phyloP scores from a whole-genome alignment of 176 grass and related monocot species.

The Cenchrus americanus region DNA sequence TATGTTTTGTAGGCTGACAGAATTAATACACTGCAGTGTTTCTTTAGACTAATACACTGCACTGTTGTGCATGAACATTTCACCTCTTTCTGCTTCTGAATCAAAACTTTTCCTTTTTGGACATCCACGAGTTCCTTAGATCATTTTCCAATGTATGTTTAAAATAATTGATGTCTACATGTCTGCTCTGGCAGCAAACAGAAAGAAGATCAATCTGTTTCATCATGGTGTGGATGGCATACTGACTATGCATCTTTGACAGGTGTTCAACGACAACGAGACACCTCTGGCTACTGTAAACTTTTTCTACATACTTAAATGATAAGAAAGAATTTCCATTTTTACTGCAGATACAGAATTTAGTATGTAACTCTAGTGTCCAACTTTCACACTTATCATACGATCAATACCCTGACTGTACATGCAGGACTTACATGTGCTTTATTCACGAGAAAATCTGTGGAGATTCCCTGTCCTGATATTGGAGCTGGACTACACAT shows the following conservation, averaged over 20 bases:
- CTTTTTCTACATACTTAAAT: background rate
- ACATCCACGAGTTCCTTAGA: background rate
- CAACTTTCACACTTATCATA: background rate
- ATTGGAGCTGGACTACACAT: conserved; percentile 79
- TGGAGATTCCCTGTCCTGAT: conserved; percentile 82
- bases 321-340: too few species aligned
- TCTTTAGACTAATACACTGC: background rate
- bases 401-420: background rate
- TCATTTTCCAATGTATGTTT: background rate
- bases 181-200: conserved; percentile 45
- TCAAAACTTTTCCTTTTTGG: background rate
- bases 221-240: conserved; percentile 92
- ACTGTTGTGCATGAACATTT: background rate
- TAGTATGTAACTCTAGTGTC: too few species aligned
- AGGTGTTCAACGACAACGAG: conserved; percentile 37
- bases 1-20: background rate
- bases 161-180: background rate
- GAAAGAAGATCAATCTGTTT: conserved; percentile 49
- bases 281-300: too few species aligned
- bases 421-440: conserved; percentile 87
- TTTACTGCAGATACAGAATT: too few species aligned
- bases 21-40: background rate
- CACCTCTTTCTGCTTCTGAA: background rate
- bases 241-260: conserved; percentile 90
- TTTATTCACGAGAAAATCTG: conserved; percentile 73